Base-by-base conservation (phyloP, 176 grass and related monocot genomes). In the Rhynchospora pubera region DNA sequence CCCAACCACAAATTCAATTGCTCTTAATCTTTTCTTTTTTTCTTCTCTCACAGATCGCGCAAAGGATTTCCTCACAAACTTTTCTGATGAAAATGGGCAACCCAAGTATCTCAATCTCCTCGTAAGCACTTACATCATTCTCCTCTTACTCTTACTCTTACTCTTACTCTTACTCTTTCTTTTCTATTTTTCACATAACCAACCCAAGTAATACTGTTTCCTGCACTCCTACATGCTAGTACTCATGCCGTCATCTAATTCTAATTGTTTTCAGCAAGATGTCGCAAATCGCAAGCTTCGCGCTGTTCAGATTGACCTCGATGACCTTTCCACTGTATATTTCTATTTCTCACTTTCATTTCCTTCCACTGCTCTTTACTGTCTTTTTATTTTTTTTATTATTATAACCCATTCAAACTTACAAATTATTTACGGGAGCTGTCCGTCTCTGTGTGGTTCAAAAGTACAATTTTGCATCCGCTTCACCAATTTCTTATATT, bases 51-150 rank as follows among this genome's bases (percentile, higher is more conserved):
- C 89, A 99, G 97, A 86, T 19, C 89, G 89, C 57, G 93, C 93
- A 22, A 99, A 99, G 85, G 93, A 99, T 80, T 99, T 99, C 89
- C 82, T 99, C 9, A 81, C 69, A 79, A 99, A 93, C 59, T 95
- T 90, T 76, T 60, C 93, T 0, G 89, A 85, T 34, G 87, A 88
- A 1, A 69, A 84, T 51, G 93, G 93, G 22, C 92, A 99, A 71
- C 82, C 97, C 62, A 99, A 99, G 80, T 99, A 99, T 86, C 73
- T 93, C 32, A 91, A 90, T 9, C 80, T 95, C 79, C 86, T 99
- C 78, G 96, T 99, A 91, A 82, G 70, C 9, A 44, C n/a, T 71
- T 39, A 39, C 42, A 58, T 7, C 13, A 1, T 43, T 66, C 78
- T 78, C 72, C 42, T 6, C 14, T 57, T 28, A 28, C 26, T 28